Evolutionary conservation across 352 stramenopile species (phyloP), one percentile per base, ranked within the genome.

Genomic region (Phytophthora colocasiae): DNA sequence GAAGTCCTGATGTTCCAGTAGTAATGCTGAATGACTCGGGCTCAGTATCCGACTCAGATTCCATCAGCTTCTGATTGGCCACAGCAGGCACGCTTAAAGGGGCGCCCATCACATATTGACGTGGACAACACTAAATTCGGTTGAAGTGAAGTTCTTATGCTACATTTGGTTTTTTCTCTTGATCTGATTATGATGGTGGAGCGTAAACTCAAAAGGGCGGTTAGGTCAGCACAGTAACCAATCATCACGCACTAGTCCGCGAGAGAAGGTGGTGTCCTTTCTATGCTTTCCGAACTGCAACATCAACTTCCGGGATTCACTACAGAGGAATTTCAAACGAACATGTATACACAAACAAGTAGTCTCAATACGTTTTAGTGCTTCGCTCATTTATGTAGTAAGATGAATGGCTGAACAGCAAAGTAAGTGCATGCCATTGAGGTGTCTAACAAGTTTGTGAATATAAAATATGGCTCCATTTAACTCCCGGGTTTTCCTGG

Each of bases 181-280:
- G 26, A 52, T 39, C 27, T 38, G 14, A 39, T 7, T 52, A 52
- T 38, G 9, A 1, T 19, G 1, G 5, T 6, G 14, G 26, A 39
- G 7, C 26, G 27, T 39, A 52, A 52, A 52, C 46, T n/a, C 5
- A 38, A 36, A 0, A 10, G 14, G 31, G 9, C 7, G 31, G 31
- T 10, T 36, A 36, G 31, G 31, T 36, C 31, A 1, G 31, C 31
- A n/a, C 19, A 38, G 9, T 36, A 26, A 14, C 41, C 31, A 62
- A 62, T 53, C 41, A 22, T 22, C 14, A 19, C 44, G 43, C 43
- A 45, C 31, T 52, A 66, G 58, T 66, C 48, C 48, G 48, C 48
- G 48, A 66, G 58, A 47, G 48, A 45, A 60, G 58, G 39, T 66
- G 3, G 6, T 2, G 48, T 24, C n/a, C 47, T 58, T 41, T 32